Base-by-base conservation (phyloP, 495 filamentous ascomycete species). In the Tetracladium setigerum region DNA sequence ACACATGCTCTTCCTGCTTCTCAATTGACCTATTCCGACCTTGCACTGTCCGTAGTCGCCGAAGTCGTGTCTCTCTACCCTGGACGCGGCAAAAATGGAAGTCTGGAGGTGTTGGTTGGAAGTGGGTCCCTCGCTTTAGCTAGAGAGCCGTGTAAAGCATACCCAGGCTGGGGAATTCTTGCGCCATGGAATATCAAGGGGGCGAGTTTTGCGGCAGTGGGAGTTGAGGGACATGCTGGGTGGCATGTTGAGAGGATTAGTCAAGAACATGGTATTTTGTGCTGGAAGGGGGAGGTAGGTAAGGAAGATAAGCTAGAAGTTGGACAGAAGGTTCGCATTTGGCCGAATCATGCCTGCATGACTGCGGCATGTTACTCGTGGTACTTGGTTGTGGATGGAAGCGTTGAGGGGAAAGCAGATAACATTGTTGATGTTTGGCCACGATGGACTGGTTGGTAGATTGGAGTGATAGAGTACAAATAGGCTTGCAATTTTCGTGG, bases 311-410 rank as follows among this genome's bases (percentile, higher is more conserved):
- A 72, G 52, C 59, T 86, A 68, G 71, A 79, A 54, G 65, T 81
- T 18, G 83, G 82, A 8, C 62, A 78, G 54, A 75, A 78, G 44
- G 71, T 92, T 18, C 70, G 81, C 40, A 67, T 95, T 10, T 91
- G 81, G 74, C 87, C 89, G 0, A 94, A 94, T 56, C 89, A 95
- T 64, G 77, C 85, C 33, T 95, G 89, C 57, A 83, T 92, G 42
- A 78, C 86, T 4, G 83, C 84, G 0, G 81, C 80, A 0, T 77
- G 78, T 2, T 83, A 80, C 61, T 81, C 77, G 6, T 90, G 76
- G 67, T 95, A 89, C 62, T 65, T 89, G 30, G 67, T 95, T 18
- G 79, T 94, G 4, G 86, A 94, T 63, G 79, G 76, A 19, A 65
- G 72, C 32, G 62, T 58, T 9, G 65, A 69, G 50, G 55, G 50